Evolutionary conservation across 2,329 filamentous ascomycete genomes (phyloP), one percentile per base, ranked within the genome.

Genomic region (Purpureocillium takamizusanense): DNA sequence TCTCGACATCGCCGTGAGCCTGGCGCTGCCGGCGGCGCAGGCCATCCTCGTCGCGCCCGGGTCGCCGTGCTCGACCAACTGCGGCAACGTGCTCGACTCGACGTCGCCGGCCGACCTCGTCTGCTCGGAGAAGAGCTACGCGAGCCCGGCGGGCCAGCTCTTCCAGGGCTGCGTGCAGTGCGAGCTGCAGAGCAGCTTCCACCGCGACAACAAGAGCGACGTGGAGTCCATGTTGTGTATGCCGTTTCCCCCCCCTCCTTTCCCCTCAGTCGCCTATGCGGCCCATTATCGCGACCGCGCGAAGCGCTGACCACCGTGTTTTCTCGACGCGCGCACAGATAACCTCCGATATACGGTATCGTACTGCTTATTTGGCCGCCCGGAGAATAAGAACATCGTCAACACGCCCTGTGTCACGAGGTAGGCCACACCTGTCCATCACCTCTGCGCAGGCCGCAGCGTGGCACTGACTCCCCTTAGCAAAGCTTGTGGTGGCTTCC

Each of bases 311-410:
- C 21, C n/a, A 51, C 45, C 6, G 18, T 38, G 23, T 27, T 12
- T 25, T 10, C 21, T 6, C 21, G 21, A 25, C 8, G 11, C 34
- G 11, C 34, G 6, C 27, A n/a, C 30, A 79, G 75, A 78, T 45
- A 81, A 81, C 46, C 46, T 79, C 37, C 66, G 77, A 50, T 79
- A 69, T 48, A 64, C 73, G 6, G 46, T 70, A 2, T 70, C 70
- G 2, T 68, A 69, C 47, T 82, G 78, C 48, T 47, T 81, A 1
- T 81, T 67, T 42, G 70, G 70, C 2, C 53, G 56, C 6, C 67
- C 68, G 0, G 56, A 62, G 23, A 68, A 72, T 38, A 47, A 61
- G 2, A 46, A 64, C 10, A 51, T 61, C 10, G 54, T 54, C 2
- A 56, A 61, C 39, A 69, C 57, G 10, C 73, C 70, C 8, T 74